Evolutionary conservation across 176 grass and related monocot genomes (phyloP), one percentile per base, ranked within the genome.

Genomic region (Dendrocalamus sinicus): DNA sequence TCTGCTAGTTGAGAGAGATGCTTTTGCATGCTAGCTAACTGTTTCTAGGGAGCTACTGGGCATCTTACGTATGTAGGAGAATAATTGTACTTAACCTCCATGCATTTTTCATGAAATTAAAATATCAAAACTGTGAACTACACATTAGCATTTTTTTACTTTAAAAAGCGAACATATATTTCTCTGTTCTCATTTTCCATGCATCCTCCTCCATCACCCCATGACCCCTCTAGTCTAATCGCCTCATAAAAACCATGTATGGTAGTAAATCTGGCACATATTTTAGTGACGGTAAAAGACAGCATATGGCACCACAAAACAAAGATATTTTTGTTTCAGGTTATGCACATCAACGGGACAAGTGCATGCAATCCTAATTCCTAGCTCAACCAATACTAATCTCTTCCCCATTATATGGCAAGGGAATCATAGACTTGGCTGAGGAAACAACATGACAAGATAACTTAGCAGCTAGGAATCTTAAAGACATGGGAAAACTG

Each of bases 391-490:
- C 37, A 77, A 77, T 63, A 12, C 65, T 9, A 37, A 68, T 37
- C 22, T 74, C 60, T 79, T 61, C 71, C 63, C 67, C 48, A 87
- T 80, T 26, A 41, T 51, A 80, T 51, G 85, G 41, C 60, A 50
- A 53, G 79, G 26, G 37, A 67, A 72, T 80, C 40, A 20, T n/a
- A 44, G 15, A 10, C 68, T n/a, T 58, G 24, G n/a, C 53, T 17
- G 70, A 75, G 23, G 46, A 74, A 66, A 13, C 48, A 77, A 71
- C 60, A 87, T 17, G 85, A 91, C 85, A 80, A 28, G 43, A 30
- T 50, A 91, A 50, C 83, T 61, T 79, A 80, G 75, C 80, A 87
- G 76, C 51, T 84, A 47, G 85, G 64, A 91, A 80, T n/a, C 89
- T 91, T 87, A 46, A 66, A 80, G 61, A 80, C 45, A 9, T 75